A percentile compares a stretch with the other conserved stretches of the same genome.
These are phyloP conservation scores for Begonia masoniana DNA, from an alignment of 306 rosid genomes.

Conservation along the genomic window DNA sequence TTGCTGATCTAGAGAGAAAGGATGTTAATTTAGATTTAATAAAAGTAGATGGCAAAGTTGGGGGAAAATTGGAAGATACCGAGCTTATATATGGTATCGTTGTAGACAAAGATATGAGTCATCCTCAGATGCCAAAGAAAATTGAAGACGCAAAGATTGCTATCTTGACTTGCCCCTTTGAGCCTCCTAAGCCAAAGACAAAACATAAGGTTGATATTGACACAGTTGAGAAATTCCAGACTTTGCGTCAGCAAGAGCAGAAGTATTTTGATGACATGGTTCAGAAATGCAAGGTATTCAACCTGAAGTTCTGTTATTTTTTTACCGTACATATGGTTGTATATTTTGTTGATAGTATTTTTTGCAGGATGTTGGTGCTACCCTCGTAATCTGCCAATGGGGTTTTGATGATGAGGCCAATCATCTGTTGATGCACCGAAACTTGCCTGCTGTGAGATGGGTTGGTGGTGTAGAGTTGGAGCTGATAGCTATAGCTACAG, in stretches of 20 bases:
- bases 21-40: slow-evolving; percentile 85
- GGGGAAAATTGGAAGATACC: slow-evolving; percentile 90
- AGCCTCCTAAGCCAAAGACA: slow-evolving; percentile 98
- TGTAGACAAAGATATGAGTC: slow-evolving; percentile 99
- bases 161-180: slow-evolving; percentile 94
- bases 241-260: slow-evolving; percentile 65
- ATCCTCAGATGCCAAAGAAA: slow-evolving; percentile 97
- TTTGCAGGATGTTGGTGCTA: slow-evolving; percentile 84
- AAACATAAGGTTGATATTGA: slow-evolving; percentile 99
- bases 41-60: slow-evolving; percentile 95
- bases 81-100: slow-evolving; percentile 90
- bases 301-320: background rate
- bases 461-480: slow-evolving; percentile 99
- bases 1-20: slow-evolving; percentile 92
- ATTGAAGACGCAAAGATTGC: slow-evolving; percentile 92
- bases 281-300: slow-evolving; percentile 71
- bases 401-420: slow-evolving; percentile 99
- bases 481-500: slow-evolving; percentile 95
- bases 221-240: slow-evolving; percentile 89
- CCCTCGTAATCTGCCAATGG: slow-evolving; percentile 96
- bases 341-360: background rate
- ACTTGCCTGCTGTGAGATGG: slow-evolving; percentile 98
- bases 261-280: slow-evolving; percentile 98
- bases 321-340: background rate
- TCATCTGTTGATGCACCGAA: slow-evolving; percentile 90